Evolutionary conservation across 305 asterid species (phyloP), one percentile per base, ranked within the genome.

Genomic region (Fraxinus velutina): DNA sequence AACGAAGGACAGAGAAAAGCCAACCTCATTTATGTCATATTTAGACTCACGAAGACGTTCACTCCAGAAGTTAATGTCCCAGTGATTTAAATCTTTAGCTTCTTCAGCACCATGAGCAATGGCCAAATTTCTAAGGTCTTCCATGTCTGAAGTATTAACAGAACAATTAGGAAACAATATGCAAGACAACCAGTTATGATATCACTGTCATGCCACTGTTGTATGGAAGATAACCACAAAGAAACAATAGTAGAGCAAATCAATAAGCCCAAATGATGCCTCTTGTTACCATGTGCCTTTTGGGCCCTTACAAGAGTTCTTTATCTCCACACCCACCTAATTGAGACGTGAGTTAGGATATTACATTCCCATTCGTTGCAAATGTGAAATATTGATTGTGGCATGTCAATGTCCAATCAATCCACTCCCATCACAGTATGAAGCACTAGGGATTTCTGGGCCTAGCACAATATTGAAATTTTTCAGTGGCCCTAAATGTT

Each of bases 31-130:
- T 81, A 94, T 84, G 83, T 88, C 95, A 77, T 92, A 89, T 82
- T 85, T 92, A 0, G 94, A 83, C 85, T 94, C 98, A 68, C 94
- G 90, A 66, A 94, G 97, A 87, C 98, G 89, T 88, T 94, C 96
- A 79, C 92, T 88, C 98, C 96, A 94, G 85, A 91, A 94, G 88
- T 86, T 85, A 29, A 90, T 83, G 77, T 94, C 98, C 98, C 98
- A 94, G 37, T 94, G 95, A 85, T 86, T 90, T 88, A 94, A 78
- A 87, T 89, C 78, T 82, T 91, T 87, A 81, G 94, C 97, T 88
- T 92, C 97, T 74, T 85, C 86, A 78, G 93, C 93, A 80, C 91
- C 92, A 83, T 88, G 88, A 64, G 70, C 84, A 85, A 86, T 91
- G 72, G 95, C 88, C 39, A 87, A 88, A 33, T 92, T 86, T 77